These are phyloP conservation scores for Skeletonema tropicum DNA, from an alignment of 108 stramenopile species.

Conservation along the genomic window DNA sequence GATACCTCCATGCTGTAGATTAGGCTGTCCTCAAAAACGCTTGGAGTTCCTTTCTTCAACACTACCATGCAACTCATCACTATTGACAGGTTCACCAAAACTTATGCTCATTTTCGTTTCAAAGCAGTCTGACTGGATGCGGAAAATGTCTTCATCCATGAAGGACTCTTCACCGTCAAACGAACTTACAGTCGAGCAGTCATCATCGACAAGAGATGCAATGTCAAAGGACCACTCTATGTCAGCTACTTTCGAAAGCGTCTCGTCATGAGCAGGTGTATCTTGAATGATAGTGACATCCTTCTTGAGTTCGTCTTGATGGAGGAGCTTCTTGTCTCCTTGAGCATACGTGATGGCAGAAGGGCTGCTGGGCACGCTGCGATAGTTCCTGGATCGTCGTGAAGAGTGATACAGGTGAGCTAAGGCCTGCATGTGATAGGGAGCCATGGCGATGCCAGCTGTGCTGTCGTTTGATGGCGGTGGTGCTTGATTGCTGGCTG, in stretches of 20 bases:
- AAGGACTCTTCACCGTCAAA: constrained; percentile 2
- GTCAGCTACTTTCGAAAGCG: background rate
- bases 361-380: background rate
- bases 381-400: background rate
- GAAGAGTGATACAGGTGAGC: constrained; percentile 4
- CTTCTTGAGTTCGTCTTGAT: background rate
- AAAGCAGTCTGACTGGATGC: background rate
- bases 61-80: background rate
- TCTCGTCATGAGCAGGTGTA: background rate
- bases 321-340: background rate
- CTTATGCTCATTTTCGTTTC: background rate
- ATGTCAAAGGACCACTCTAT: constrained; percentile 1
- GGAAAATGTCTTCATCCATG: background rate
- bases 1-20: background rate
- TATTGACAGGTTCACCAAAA: background rate
- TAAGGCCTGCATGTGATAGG: background rate
- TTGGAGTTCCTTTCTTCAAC: background rate
- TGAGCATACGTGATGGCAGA: background rate
- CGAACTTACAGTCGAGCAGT: background rate
- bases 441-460: background rate
- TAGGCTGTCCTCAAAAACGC: background rate
- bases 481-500: background rate
- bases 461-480: background rate
- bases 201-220: constrained; percentile 1
- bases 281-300: background rate